phyloP scores from a whole-genome alignment of 768 basidiomycete genomes.

The Xerocomus brunneocitrinus region DNA sequence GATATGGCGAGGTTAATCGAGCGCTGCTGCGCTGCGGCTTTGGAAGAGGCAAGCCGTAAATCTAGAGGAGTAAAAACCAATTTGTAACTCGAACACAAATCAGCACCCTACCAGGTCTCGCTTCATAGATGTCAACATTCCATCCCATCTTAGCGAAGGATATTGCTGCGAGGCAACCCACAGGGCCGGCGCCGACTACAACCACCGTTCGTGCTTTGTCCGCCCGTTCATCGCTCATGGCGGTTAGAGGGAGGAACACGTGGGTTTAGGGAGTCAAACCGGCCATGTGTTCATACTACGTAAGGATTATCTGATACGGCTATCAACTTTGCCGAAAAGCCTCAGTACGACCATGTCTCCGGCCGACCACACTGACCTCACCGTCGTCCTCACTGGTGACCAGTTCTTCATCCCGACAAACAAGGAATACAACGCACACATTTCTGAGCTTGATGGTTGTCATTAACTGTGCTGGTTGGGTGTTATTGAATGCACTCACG shows the following conservation, averaged over 20 bases:
- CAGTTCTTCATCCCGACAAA: slow-evolving; percentile 60
- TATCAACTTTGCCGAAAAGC: background rate
- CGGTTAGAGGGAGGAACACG: background rate
- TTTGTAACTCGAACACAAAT: slow-evolving; percentile 12
- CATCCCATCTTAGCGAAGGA: slow-evolving; percentile 85
- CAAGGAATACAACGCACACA: slow-evolving; percentile 41
- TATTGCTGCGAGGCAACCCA: slow-evolving; percentile 88
- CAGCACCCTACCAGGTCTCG: slow-evolving; percentile 57
- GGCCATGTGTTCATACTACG: background rate
- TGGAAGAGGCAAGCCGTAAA: slow-evolving; percentile 68
- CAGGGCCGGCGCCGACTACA: slow-evolving; percentile 86
- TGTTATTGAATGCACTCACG: slow-evolving; percentile 9
- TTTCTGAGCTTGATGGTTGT: slow-evolving; percentile 37
- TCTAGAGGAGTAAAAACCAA: slow-evolving; percentile 41
- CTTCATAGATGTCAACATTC: slow-evolving; percentile 76
- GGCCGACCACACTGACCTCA: slow-evolving; percentile 15
- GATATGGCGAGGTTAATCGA: slow-evolving; percentile 98
- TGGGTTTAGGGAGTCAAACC: background rate
- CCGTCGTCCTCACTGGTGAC: slow-evolving; percentile 38
- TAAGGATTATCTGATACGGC: background rate
- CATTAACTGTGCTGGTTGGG: slow-evolving; percentile 2
- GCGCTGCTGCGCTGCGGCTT: slow-evolving; percentile 62
- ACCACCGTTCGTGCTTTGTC: slow-evolving; percentile 43
- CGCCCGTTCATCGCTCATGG: slow-evolving; percentile 12
- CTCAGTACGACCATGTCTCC: slow-evolving; percentile 7